Percentiles rank a stretch among this genome's conserved stretches.
Conservation (phyloP, 2,329 filamentous ascomycete genomes). For the Colletotrichum musicola region DNA sequence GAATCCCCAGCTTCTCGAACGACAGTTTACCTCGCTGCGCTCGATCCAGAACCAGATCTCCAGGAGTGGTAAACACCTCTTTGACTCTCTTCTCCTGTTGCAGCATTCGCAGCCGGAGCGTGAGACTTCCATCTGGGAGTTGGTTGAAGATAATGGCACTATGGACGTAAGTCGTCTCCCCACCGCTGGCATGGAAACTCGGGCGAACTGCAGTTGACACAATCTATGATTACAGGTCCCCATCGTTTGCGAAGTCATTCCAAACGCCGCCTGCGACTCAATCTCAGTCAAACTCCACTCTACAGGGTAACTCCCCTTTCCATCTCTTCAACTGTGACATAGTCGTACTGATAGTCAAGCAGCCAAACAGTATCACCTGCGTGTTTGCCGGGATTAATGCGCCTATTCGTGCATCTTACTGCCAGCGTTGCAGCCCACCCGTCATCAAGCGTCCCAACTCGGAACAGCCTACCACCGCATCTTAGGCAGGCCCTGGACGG, state of each 20-base stretch:
- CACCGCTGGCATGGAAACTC: not conserved
- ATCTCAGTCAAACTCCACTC: slow-evolving; percentile 74
- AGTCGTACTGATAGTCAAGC: not conserved
- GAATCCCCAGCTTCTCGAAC: slow-evolving; percentile 72
- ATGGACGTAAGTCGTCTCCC: slow-evolving; percentile 72
- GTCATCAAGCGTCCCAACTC: slow-evolving; percentile 37
- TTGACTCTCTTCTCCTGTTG: slow-evolving; percentile 84
- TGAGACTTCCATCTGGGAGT: slow-evolving; percentile 66
- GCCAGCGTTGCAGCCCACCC: slow-evolving; percentile 32
- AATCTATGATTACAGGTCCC: slow-evolving; percentile 62
- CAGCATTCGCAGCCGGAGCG: slow-evolving; percentile 74
- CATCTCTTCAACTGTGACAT: too few relatives aligned
- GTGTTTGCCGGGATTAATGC: not conserved
- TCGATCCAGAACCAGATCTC: slow-evolving; percentile 70
- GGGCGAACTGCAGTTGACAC: slow-evolving; percentile 14
- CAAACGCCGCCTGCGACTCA: slow-evolving; percentile 62
- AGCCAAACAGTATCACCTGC: slow-evolving; percentile 12
- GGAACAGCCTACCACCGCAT: slow-evolving; percentile 41
- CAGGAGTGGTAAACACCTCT: slow-evolving; percentile 67
- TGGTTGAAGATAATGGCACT: slow-evolving; percentile 67
- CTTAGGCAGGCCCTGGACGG: slow-evolving; percentile 40
- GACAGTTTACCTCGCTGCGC: slow-evolving; percentile 82
- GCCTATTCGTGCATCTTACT: not conserved
- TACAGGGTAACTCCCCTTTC: slow-evolving; percentile 55
- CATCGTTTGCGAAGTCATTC: slow-evolving; percentile 80